Evolutionary conservation across 2,329 filamentous ascomycete species (phyloP).

Genomic region (Nemania sp.): DNA sequence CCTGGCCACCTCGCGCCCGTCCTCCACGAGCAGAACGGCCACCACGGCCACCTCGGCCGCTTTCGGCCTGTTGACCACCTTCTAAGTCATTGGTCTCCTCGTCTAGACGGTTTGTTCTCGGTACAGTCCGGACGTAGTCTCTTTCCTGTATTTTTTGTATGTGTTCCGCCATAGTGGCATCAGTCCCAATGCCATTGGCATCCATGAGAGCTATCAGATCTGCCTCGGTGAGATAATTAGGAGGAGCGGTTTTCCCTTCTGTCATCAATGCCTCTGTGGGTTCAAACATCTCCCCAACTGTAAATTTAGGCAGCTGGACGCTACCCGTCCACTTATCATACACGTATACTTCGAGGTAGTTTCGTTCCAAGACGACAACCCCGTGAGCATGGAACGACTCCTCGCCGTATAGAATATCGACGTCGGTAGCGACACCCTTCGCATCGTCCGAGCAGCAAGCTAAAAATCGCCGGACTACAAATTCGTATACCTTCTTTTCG

Average conservation of each 20-base stretch:
- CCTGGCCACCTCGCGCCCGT: slow-evolving; percentile 59
- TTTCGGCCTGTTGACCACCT: slow-evolving; percentile 54
- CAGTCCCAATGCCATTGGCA: slow-evolving; percentile 96
- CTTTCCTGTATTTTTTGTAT: slow-evolving; percentile 95
- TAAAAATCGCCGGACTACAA: slow-evolving; percentile 89
- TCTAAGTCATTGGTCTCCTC: slow-evolving; percentile 56
- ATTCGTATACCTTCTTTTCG: slow-evolving; percentile 88
- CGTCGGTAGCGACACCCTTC: slow-evolving; percentile 83
- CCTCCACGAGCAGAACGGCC: slow-evolving; percentile 64
- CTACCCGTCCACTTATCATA: slow-evolving; percentile 98
- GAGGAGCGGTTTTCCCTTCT: slow-evolving; percentile 89
- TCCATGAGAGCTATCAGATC: slow-evolving; percentile 98
- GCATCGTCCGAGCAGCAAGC: slow-evolving; percentile 97
- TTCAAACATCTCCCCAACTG: slow-evolving; percentile 82
- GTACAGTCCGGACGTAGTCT: slow-evolving; percentile 80
- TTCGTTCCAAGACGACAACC: slow-evolving; percentile 85
- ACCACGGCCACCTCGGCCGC: slow-evolving; percentile 54
- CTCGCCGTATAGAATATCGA: slow-evolving; percentile 85
- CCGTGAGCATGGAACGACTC: slow-evolving; percentile 87
- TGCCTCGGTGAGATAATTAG: slow-evolving; percentile 90
- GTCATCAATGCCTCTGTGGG: slow-evolving; percentile 89
- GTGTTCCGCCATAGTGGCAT: slow-evolving; percentile 99
- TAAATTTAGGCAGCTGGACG: slow-evolving; percentile 82
- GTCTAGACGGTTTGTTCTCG: slow-evolving; percentile 55
- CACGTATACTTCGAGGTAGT: slow-evolving; percentile 94